Evolutionary conservation across 1,284 basidiomycete species (phyloP), one percentile per base, ranked within the genome.

Genomic region (Naganishia sp.): DNA sequence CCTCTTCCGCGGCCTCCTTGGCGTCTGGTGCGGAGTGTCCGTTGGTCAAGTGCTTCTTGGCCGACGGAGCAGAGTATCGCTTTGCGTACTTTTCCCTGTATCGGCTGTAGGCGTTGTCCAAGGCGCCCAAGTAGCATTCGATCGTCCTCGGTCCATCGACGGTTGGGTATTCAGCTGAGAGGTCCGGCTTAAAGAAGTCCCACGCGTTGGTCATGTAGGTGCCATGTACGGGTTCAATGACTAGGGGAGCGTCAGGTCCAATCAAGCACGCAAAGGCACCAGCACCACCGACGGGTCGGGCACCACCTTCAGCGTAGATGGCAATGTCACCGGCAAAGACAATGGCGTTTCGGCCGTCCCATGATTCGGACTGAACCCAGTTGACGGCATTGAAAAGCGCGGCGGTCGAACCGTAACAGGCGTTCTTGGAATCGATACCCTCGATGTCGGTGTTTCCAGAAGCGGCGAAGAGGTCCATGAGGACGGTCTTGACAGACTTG

Each of bases 341-440:
- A 72, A 99, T 94, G 31, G 95, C 95, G 79, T 97, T 94, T 68
- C 95, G 88, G 66, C 95, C 95, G 76, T 99, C 95, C 95, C 95
- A 99, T n/a, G 90, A 94, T 68, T 87, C 88, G 53, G 88, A 90
- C 81, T 99, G 95, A 70, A 98, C 84, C 95, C 95, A 99, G 84
- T 94, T 94, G 79, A 96, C 84, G 61, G 93, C 89, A 81, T 98
- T 98, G 87, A 96, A 98, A 68, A 99, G 86, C 4, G 95, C 95
- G 53, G 95, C 95, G 28, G 95, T 99, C 47, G 93, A 95, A 55
- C 95, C 95, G 79, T 99, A 99, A 84, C 95, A 99, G 23, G 95
- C 95, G 79, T 99, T 99, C 84, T 99, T 99, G 67, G 91, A 94
- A 84, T 99, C 95, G 77, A 99, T 90, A 73, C 95, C 95, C 82